Percentiles rank a stretch among this genome's conserved stretches.
Evolutionary conservation across 768 basidiomycete genomes (phyloP).

Genomic region (Fibroporia radiculosa): DNA sequence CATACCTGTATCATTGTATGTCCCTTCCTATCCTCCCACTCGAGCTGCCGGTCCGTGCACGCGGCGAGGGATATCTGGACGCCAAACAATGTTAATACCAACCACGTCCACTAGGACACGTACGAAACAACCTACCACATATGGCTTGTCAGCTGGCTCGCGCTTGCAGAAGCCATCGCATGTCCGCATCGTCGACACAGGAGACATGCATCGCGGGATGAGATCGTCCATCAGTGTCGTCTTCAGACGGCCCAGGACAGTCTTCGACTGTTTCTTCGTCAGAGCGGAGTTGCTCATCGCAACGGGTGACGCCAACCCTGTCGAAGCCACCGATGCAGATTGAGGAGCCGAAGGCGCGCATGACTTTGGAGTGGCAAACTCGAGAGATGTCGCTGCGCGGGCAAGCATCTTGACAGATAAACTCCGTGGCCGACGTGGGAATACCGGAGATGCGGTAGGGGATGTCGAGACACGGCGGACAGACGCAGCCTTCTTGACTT

Average conservation of each 20-base stretch:
- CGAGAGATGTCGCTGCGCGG: background rate
- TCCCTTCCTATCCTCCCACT: conserved; percentile 1
- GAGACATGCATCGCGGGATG: conserved; percentile 3
- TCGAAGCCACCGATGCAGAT: background rate
- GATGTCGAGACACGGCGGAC: too few relatives aligned
- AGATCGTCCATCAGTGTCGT: background rate
- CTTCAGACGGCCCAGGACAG: too few relatives aligned
- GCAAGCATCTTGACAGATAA: too few relatives aligned
- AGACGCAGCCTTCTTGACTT: too few relatives aligned
- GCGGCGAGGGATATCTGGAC: conserved; percentile 5
- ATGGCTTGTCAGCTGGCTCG: background rate
- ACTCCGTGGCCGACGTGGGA: too few relatives aligned
- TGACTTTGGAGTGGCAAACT: background rate
- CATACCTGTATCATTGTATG: conserved; percentile 3
- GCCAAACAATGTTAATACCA: background rate
- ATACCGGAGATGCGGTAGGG: too few relatives aligned
- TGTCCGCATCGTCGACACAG: background rate
- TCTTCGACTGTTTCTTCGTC: background rate
- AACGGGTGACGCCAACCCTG: background rate
- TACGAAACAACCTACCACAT: background rate
- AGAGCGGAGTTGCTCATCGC: background rate
- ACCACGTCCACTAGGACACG: background rate
- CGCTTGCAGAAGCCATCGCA: conserved; percentile 2
- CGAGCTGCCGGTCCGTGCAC: conserved; percentile 1
- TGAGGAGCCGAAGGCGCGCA: background rate